A percentile compares a stretch with the other conserved stretches of the same genome.
phyloP scores from a whole-genome alignment of 2,329 filamentous ascomycete species.

The Cordyceps tenuipes region DNA sequence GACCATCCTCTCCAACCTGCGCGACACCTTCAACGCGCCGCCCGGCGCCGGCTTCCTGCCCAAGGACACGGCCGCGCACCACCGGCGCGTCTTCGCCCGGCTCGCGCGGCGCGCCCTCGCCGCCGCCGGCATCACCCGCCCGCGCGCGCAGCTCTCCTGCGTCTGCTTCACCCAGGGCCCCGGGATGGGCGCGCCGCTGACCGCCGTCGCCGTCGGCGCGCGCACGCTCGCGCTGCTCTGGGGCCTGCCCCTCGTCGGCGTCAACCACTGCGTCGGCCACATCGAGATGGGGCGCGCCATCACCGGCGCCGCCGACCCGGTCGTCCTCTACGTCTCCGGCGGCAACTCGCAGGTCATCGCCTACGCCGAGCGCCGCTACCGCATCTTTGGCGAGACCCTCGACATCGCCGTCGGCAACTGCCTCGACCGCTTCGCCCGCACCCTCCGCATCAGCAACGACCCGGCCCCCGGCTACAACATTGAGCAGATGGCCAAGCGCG shows the following conservation, averaged over 20 bases:
- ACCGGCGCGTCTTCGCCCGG: slow-evolving; percentile 73
- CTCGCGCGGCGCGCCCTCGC: slow-evolving; percentile 73
- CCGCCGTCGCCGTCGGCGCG: slow-evolving; percentile 77
- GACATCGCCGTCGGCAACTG: slow-evolving; percentile 98
- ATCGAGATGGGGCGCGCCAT: slow-evolving; percentile 97
- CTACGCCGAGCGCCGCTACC: slow-evolving; percentile 87
- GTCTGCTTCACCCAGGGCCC: slow-evolving; percentile 95
- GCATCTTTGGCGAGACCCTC: slow-evolving; percentile 95
- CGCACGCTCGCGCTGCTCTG: slow-evolving; percentile 76
- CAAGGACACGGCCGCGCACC: slow-evolving; percentile 91
- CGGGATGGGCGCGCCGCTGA: slow-evolving; percentile 91
- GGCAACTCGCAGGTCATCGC: slow-evolving; percentile 98
- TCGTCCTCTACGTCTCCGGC: slow-evolving; percentile 90
- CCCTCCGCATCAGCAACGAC: slow-evolving; percentile 85
- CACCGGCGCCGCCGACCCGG: slow-evolving; percentile 81
- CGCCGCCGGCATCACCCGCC: slow-evolving; percentile 50
- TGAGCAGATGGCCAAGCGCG: slow-evolving; percentile 77
- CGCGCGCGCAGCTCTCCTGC: slow-evolving; percentile 64
- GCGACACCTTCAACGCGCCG: slow-evolving; percentile 86
- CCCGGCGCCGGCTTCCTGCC: slow-evolving; percentile 92
- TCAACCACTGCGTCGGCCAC: slow-evolving; percentile 97
- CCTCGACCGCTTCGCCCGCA: slow-evolving; percentile 89
- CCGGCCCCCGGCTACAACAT: slow-evolving; percentile 97
- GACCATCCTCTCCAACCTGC: slow-evolving; percentile 80
- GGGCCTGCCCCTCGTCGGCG: slow-evolving; percentile 80